Percentiles rank a stretch among this genome's conserved stretches.
Evolutionary conservation across 768 basidiomycete species (phyloP).

Genomic region (Leccinum subtestaceum): DNA sequence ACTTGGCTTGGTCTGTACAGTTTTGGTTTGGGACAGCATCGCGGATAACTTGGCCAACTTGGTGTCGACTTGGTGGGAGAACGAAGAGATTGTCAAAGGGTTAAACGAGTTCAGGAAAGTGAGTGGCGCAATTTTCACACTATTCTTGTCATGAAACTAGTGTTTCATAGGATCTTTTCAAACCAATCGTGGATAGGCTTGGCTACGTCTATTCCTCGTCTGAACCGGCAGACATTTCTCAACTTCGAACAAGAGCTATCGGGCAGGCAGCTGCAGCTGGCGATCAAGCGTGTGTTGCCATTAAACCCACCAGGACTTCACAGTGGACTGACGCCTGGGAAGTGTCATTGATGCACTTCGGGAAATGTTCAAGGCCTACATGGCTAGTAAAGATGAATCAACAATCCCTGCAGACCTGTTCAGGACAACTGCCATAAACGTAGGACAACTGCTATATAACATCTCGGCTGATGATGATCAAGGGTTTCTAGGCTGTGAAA

Average conservation of each 20-base stretch:
- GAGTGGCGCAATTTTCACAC: slow-evolving; percentile 22
- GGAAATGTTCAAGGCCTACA: slow-evolving; percentile 66
- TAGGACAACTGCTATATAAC: background rate
- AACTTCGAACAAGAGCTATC: slow-evolving; percentile 76
- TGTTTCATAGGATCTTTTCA: slow-evolving; percentile 53
- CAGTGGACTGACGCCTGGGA: slow-evolving; percentile 2
- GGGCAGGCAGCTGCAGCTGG: slow-evolving; percentile 47
- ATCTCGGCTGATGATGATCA: slow-evolving; percentile 1
- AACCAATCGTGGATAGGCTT: slow-evolving; percentile 72
- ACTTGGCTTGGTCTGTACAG: slow-evolving; percentile 36
- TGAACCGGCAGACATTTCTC: slow-evolving; percentile 66
- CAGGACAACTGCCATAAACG: slow-evolving; percentile 45
- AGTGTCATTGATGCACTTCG: slow-evolving; percentile 76
- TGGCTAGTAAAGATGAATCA: slow-evolving; percentile 71
- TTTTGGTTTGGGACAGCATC: slow-evolving; percentile 80
- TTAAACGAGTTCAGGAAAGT: slow-evolving; percentile 64
- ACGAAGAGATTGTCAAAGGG: slow-evolving; percentile 48
- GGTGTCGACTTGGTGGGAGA: slow-evolving; percentile 80
- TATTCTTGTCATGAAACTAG: background rate
- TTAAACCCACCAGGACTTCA: background rate
- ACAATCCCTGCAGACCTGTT: slow-evolving; percentile 80
- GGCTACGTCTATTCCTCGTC: slow-evolving; percentile 69
- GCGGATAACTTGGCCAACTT: slow-evolving; percentile 52
- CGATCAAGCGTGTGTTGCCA: slow-evolving; percentile 36
- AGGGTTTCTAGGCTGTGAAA: slow-evolving; percentile 54